Conservation (phyloP, 2,329 filamentous ascomycete species). For the Microdochium nivale region DNA sequence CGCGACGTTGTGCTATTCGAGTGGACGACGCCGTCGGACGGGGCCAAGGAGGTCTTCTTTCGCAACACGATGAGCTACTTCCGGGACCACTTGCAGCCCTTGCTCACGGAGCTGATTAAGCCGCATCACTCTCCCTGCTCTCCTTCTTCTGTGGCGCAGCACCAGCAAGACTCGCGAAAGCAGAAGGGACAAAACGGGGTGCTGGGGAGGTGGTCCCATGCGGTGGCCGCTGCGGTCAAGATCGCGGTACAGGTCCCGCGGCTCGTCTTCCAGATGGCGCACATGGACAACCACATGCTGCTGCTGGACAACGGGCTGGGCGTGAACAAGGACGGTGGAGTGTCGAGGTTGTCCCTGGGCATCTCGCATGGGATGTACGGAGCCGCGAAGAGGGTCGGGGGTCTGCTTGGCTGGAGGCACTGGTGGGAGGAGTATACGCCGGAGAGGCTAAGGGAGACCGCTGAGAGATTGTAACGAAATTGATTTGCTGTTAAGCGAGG, state of each 20-base stretch:
- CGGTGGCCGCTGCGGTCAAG: not conserved
- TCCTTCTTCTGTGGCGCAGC: too few species aligned
- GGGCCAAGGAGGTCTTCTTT: slow-evolving; percentile 2
- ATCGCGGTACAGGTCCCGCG: not conserved
- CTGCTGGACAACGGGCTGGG: not conserved
- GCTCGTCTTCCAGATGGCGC: not conserved
- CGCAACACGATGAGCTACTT: slow-evolving; percentile 1
- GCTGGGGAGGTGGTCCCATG: not conserved
- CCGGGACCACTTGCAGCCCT: not conserved
- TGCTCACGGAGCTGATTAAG: not conserved
- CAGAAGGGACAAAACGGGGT: not conserved
- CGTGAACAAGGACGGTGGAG: not conserved
- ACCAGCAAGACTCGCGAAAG: not conserved
- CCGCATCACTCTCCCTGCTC: not conserved
- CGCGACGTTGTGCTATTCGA: not conserved
- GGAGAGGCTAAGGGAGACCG: not conserved
- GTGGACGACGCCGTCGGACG: slow-evolving; percentile 2
- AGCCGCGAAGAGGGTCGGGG: not conserved
- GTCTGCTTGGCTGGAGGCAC: not conserved
- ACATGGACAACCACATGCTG: not conserved
- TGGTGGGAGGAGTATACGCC: not conserved
- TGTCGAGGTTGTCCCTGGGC: not conserved
- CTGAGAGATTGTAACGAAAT: not conserved
- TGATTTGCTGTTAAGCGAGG: too few species aligned
- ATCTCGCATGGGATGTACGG: not conserved